Base-by-base conservation (phyloP, 78 protist species). In the Isochrysis galbana region DNA sequence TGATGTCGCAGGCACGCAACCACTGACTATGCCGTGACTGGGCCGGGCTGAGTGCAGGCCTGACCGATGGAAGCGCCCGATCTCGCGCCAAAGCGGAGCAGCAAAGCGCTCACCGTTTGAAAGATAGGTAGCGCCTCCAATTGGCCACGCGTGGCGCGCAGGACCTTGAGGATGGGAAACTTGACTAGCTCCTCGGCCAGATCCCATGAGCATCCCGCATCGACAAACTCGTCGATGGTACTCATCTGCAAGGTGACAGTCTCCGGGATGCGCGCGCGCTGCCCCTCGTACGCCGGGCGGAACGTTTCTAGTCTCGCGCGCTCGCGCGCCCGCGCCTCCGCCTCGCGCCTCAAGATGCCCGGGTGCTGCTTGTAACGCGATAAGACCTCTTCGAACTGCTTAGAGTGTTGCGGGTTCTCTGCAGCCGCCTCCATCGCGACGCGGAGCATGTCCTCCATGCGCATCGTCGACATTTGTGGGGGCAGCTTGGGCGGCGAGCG, bases 381-480 rank as follows among this genome's bases (percentile, higher is more conserved):
- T 23, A 61, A 32, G 36, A 61, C 14, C 74, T 7, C 10, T 10
- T 17, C 14, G 74, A 61, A 61, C 29, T 3, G 36, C n/a, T 11
- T 3, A 7, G 4, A 23, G 36, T 61, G 19, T 7, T 11, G 19
- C 74, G 10, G n/a, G 74, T 61, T 32, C 36, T 3, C 74, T 10
- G 74, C 74, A 23, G 74, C 74, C 4, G 74, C 74, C 74, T 61
- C 74, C 74, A 61, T 61, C n/a, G 74, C 74, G 74, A 61, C 23
- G 74, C 74, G 74, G 36, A 61, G 74, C 74, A 61, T 17, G 29
- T 61, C 74, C 74, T 61, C 74, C 74, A 61, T 61, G n/a, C 14
- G 4, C 29, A 61, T 3, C 29, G 74, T 61, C n/a, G 74, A 61
- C 29, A 17, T 7, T 10, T 61, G 23, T 32, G 10, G 36, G 74